Evolutionary conservation across 2,329 filamentous ascomycete species (phyloP), one percentile per base, ranked within the genome.

Genomic region (Eurotiales sp.): DNA sequence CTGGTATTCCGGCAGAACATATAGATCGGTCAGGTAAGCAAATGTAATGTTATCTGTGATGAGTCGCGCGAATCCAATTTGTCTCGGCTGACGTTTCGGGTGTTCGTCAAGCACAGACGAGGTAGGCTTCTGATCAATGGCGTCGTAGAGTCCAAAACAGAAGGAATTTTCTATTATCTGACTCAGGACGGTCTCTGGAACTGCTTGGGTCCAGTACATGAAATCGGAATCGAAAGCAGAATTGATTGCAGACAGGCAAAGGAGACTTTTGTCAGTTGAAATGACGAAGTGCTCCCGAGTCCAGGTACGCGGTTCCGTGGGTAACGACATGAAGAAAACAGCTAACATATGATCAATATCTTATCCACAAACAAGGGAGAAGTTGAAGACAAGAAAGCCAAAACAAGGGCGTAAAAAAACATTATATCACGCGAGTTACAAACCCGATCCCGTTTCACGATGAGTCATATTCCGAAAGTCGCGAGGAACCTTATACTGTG

Each of bases 1-100:
- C 61, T 85, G 83, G 59, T 82, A 80, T 34, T 77, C 74, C 0
- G 78, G 72, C 2, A 81, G 64, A 19, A 88, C 72, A 64, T 85
- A 88, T 17, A 88, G 81, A 60, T 88, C 86, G 22, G 85, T 85
- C 34, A 86, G 68, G 59, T 87, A 90, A 29, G 79, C 83, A 58
- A 88, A 82, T 0, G 85, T 86, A 42, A 82, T 77, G 59, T 80
- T 78, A 66, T 90, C 87, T 8, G 86, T 90, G 46, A 89, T 72
- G n/a, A 87, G 66, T 29, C 86, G 76, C 1, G 77, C 78, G 51
- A 85, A 75, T 0, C 83, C 83, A 44, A 86, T 72, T 58, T 76
- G 71, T n/a, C 65, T 63, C 8, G 59, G 61, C 8, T 56, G 47
- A 8, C 51, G 37, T 10, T 27, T 27, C 25, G 10, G 10, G 19